Base-by-base conservation (phyloP, 345 rosid species). In the Brassica incana region DNA sequence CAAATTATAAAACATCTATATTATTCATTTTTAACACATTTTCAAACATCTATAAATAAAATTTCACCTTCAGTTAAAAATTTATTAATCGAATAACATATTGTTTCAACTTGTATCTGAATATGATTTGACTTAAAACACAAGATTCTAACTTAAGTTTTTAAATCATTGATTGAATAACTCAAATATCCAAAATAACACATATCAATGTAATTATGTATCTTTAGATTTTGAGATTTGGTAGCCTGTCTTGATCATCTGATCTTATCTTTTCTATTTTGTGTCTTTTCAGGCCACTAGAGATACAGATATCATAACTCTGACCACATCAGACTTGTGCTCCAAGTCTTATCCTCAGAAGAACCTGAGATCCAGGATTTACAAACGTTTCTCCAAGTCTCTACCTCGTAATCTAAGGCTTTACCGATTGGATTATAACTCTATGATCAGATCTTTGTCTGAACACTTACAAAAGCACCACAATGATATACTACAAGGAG, bases 341-440 rank as follows among this genome's bases (percentile, higher is more conserved):
- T 5, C 60, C 10, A 20, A 54, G 2, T 8, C 4, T 16, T 16
- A 16, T 54, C 8, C 60, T 16, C 23, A 16, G 60, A 54, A 54
- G 60, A 54, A 54, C 60, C 25, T 16, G 9, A 16, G 60, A 54
- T 54, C 9, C 25, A 8, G 60, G 3, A 9, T 16, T 54, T 54
- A 54, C 25, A 54, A 16, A 23, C 25, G 60, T 10, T 15, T 54
- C 25, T 54, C 60, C 23, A 54, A 54, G 60, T 54, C 60, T 16
- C 23, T 54, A 8, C 60, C 61, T n/a, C 48, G 71, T 45, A 3
- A 69, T 59, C 29, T 0, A 35, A 6, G 56, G 33, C 8, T 60
- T 20, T 14, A 60, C 66, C 10, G 6, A 43, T 76, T 79, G 67
- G 66, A 72, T 20, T 58, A 58, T 72, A 2, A 60, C n/a, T 7